Conservation (phyloP, 75 land plant genomes). For the Cupressus sempervirens region DNA sequence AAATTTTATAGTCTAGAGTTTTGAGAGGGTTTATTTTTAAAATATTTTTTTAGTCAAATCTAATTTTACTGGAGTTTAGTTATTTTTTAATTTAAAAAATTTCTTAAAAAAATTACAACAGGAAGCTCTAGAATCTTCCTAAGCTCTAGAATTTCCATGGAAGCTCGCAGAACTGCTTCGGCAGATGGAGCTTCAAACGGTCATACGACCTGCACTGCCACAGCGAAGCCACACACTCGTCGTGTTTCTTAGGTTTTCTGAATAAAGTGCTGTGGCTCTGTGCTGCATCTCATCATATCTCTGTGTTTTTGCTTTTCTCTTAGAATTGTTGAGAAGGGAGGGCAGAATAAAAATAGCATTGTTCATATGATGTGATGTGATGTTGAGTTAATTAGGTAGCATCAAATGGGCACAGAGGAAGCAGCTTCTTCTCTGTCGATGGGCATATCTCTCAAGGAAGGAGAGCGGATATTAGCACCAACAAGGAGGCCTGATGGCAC, state of each 20-base stretch:
- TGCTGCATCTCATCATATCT: background rate
- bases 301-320: background rate
- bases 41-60: too few relatives aligned
- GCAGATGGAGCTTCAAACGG: slow-evolving; percentile 23
- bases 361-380: background rate
- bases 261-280: background rate
- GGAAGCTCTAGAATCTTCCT: too few relatives aligned
- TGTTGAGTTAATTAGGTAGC: background rate
- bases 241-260: background rate
- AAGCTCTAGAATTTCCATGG: too few relatives aligned
- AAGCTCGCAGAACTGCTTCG: slow-evolving; percentile 32
- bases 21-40: too few relatives aligned
- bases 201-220: slow-evolving; percentile 53
- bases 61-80: too few relatives aligned
- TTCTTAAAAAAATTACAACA: too few relatives aligned
- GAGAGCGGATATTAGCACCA: slow-evolving; percentile 76
- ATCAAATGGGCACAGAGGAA: background rate
- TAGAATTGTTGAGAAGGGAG: background rate
- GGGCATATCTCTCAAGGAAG: slow-evolving; percentile 30
- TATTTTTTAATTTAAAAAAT: too few relatives aligned
- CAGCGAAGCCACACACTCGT: slow-evolving; percentile 58
- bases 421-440: background rate
- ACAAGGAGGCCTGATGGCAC: slow-evolving; percentile 95
- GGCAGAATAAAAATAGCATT: background rate
- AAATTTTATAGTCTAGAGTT: too few relatives aligned